phyloP scores from a whole-genome alignment of 345 rosid genomes.

The Tarenaya hassleriana region DNA sequence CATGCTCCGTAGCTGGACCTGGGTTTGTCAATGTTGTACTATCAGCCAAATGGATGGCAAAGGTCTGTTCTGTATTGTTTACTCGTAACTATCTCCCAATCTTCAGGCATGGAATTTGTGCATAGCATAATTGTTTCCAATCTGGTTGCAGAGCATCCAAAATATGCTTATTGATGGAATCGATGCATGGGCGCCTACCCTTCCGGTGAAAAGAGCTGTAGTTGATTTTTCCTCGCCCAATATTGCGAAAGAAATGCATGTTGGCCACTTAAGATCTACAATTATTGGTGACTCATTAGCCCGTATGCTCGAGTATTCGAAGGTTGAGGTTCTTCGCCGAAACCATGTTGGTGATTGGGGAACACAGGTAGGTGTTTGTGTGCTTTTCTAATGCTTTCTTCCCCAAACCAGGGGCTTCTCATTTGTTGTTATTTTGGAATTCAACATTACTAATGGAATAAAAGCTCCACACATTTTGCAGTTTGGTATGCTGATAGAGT shows the following conservation, averaged over 20 bases:
- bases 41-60: slow-evolving; percentile 72
- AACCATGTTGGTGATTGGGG: slow-evolving; percentile 99
- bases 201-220: slow-evolving; percentile 60
- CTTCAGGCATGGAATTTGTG: not conserved
- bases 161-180: slow-evolving; percentile 77
- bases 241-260: slow-evolving; percentile 99
- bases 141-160: slow-evolving; percentile 55
- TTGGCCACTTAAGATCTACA: slow-evolving; percentile 94
- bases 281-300: slow-evolving; percentile 94
- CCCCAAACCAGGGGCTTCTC: not conserved
- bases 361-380: slow-evolving; percentile 65
- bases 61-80: slow-evolving; percentile 41
- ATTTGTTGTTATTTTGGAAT: not conserved
- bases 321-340: slow-evolving; percentile 83
- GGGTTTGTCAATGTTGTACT: slow-evolving; percentile 81
- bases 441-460: slow-evolving; percentile 6
- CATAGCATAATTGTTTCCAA: slow-evolving; percentile 17
- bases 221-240: slow-evolving; percentile 99
- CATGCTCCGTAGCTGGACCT: slow-evolving; percentile 84
- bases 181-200: slow-evolving; percentile 80
- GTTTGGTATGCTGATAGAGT: slow-evolving; percentile 98
- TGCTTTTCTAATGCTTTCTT: slow-evolving; percentile 10
- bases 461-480: slow-evolving; percentile 30
- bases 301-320: slow-evolving; percentile 88
- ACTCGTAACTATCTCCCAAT: not conserved